Evolutionary conservation across 164 flowering plant genomes (phyloP).

Genomic region (Chloranthus sessilifolius): DNA sequence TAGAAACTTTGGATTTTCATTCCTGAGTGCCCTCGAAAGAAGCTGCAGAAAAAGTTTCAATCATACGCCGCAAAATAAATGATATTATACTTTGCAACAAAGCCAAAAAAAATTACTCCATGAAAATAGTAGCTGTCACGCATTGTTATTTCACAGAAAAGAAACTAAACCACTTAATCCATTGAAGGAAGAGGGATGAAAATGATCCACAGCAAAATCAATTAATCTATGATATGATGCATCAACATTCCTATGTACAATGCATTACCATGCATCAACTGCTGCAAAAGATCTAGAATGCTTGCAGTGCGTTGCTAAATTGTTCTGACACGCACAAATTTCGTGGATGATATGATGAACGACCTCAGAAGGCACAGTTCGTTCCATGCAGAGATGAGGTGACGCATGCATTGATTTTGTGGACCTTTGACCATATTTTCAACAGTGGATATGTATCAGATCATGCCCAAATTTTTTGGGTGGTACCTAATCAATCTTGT

Average conservation of each 20-base stretch:
- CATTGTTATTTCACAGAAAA: neutral
- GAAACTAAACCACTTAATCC: neutral
- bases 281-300: neutral
- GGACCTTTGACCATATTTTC: too few relatives aligned
- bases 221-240: constrained; percentile 2
- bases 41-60: constrained; percentile 46
- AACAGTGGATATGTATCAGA: too few relatives aligned
- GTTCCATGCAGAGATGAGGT: too few relatives aligned
- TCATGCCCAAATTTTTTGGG: too few relatives aligned
- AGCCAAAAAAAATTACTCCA: neutral
- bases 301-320: neutral
- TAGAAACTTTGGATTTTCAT: constrained; percentile 73
- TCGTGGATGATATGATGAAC: constrained; percentile 9
- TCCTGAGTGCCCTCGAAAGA: constrained; percentile 76
- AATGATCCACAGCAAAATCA: neutral
- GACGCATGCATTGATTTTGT: too few relatives aligned
- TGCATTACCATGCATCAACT: too few relatives aligned
- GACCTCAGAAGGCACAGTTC: constrained; percentile 7
- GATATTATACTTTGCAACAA: neutral
- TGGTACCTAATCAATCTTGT: too few relatives aligned
- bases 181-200: neutral
- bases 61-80: neutral
- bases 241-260: too few relatives aligned
- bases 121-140: neutral
- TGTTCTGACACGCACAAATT: constrained; percentile 8